phyloP scores from a whole-genome alignment of 1,284 basidiomycete genomes.

The Vanrija pseudolonga region DNA sequence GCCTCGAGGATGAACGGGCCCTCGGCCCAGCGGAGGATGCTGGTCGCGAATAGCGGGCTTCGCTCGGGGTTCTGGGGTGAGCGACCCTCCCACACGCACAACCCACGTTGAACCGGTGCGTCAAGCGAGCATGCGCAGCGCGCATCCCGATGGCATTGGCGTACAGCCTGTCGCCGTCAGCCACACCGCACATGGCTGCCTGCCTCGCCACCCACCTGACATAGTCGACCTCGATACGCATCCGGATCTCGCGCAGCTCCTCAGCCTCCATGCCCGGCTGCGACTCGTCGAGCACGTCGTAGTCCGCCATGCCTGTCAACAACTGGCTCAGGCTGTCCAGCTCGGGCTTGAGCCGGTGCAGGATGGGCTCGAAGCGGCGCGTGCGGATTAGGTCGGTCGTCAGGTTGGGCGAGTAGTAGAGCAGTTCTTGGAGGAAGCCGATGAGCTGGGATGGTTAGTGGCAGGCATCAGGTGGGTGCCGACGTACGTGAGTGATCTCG shows the following conservation, averaged over 20 bases:
- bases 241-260: constrained; percentile 17
- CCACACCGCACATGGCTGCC: no score
- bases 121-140: constrained; percentile 9
- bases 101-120: not conserved
- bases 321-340: constrained; percentile 15
- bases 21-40: constrained; percentile 4
- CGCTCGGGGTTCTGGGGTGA: not conserved
- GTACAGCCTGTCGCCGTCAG: constrained; percentile 12
- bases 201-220: constrained; percentile 13
- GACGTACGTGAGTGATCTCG: constrained; percentile 4
- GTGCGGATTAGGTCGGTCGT: constrained; percentile 20
- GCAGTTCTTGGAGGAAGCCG: constrained; percentile 6
- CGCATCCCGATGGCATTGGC: constrained; percentile 22
- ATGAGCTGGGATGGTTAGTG: not conserved
- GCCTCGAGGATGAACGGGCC: constrained; percentile 7
- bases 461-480: not conserved
- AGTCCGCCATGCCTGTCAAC: constrained; percentile 4
- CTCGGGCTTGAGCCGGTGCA: constrained; percentile 22
- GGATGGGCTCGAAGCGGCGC: constrained; percentile 16
- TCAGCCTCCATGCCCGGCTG: constrained; percentile 11
- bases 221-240: constrained; percentile 22
- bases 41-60: not conserved
- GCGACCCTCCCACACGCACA: not conserved
- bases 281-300: constrained; percentile 2
- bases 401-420: constrained; percentile 17